Conservation (phyloP, 306 rosid genomes). For the Vicia faba region DNA sequence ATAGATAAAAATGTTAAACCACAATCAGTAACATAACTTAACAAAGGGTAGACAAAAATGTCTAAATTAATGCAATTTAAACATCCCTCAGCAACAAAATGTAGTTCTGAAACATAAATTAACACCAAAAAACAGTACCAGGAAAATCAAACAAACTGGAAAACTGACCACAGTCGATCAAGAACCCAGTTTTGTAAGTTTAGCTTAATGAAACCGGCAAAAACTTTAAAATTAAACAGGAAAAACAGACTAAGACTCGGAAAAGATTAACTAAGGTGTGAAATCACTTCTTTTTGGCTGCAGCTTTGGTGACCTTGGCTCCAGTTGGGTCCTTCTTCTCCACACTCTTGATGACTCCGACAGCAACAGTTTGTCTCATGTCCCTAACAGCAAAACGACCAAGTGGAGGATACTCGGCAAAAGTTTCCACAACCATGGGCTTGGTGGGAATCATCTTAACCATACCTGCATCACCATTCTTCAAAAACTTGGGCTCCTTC, state of each 20-base stretch:
- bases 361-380: slow-evolving; percentile 54
- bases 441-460: slow-evolving; percentile 51
- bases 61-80: too few species aligned
- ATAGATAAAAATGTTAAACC: too few species aligned
- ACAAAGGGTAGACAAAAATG: too few species aligned
- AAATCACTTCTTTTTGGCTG: slow-evolving; percentile 44
- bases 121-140: slow-evolving; percentile 1
- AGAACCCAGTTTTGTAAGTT: slow-evolving; percentile 29
- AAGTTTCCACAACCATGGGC: slow-evolving; percentile 52
- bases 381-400: slow-evolving; percentile 68
- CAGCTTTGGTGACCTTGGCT: slow-evolving; percentile 53
- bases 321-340: slow-evolving; percentile 49
- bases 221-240: neutral
- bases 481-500: slow-evolving; percentile 54
- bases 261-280: neutral
- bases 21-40: too few species aligned
- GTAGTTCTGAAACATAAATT: neutral
- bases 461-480: slow-evolving; percentile 48
- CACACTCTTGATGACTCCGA: slow-evolving; percentile 44
- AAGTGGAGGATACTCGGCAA: slow-evolving; percentile 51
- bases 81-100: too few species aligned
- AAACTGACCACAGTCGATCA: slow-evolving; percentile 19
- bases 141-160: neutral
- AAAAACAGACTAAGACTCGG: neutral
- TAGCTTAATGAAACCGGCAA: neutral